A percentile compares a stretch with the other conserved stretches of the same genome.
These are phyloP conservation scores for Penicillium riverlandense DNA, from an alignment of 495 filamentous ascomycete genomes.

Conservation along the genomic window DNA sequence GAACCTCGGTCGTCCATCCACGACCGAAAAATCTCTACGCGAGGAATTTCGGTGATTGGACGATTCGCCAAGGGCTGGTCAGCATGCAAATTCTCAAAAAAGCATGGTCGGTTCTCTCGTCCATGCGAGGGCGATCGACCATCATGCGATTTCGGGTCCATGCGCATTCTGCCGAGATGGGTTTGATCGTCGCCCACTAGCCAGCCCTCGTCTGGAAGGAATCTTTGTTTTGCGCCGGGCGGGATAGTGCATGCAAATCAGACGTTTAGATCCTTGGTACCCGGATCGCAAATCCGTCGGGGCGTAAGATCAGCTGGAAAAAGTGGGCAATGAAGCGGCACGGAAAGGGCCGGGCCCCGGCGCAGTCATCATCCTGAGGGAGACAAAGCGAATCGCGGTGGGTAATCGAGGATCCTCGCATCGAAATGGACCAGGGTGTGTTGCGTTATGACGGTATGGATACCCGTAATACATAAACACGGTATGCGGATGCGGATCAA, in stretches of 20 bases:
- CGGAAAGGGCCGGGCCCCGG: conserved; percentile 41
- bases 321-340: conserved; percentile 23
- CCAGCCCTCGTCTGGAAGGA: no score
- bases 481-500: conserved; percentile 44
- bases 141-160: no score
- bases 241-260: neutral
- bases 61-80: conserved; percentile 7
- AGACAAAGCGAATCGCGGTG: conserved; percentile 7
- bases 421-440: no score
- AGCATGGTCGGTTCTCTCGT: conserved; percentile 18
- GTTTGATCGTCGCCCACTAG: conserved; percentile 2
- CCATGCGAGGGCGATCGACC: conserved; percentile 20
- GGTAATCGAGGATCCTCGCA: conserved; percentile 1
- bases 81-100: conserved; percentile 23
- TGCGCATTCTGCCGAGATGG: neutral
- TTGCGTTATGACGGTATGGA: conserved; percentile 17
- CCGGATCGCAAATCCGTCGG: no score
- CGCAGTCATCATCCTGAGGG: conserved; percentile 12
- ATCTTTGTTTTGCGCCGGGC: conserved; percentile 1
- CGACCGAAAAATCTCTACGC: conserved; percentile 17
- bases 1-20: conserved; percentile 21
- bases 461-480: conserved; percentile 1
- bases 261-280: neutral
- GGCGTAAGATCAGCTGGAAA: neutral
- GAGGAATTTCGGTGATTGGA: conserved; percentile 35